Base-by-base conservation (phyloP, 177 flowering plant genomes). In the Vitis hybrid region DNA sequence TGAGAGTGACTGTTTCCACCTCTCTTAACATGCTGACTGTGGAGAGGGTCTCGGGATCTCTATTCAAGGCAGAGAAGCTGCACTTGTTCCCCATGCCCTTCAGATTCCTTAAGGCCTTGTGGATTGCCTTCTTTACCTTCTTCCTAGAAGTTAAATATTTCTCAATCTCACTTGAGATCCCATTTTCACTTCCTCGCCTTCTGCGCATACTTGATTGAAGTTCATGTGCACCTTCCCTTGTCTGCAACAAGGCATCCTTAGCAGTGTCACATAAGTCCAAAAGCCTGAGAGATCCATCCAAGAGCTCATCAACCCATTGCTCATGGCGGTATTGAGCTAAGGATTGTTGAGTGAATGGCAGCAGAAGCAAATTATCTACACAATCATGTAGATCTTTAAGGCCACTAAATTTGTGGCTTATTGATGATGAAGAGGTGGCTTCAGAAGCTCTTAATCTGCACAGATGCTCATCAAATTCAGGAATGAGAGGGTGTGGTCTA, bases 21-120 rank as follows among this genome's bases (percentile, higher is more conserved):
- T 77, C 78, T 74, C 76, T 74, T 19, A 80, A 35, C 46, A 60
- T 62, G 5, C 59, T 49, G 12, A 72, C 54, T 19, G 67, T 58
- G 24, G 69, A 65, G 9, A 67, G 12, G 6, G 59, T 56, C 3
- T 68, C 52, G 13, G 67, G 56, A 7, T 35, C 46, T 50, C 64
- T 58, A 27, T 64, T 67, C 7, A 64, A 27, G 13, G 56, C 40
- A 49, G 52, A 6, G 5, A 60, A 59, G 19, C 51, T 35, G 51
- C 27, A 56, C 72, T 10, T 5, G 7, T 5, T 35, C 8, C 8
- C 46, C 46, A 35, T 35, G 6, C 46, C 46, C 46, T 35, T 35
- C 46, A 35, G 46, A 35, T 35, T 35, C 46, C 46, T 35, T 35
- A 35, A 0, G 8, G 8, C 46, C 46, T 35, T 5, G 46, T 6